Evolutionary conservation across 2,329 filamentous ascomycete genomes (phyloP).

Genomic region (Fusarium stilboides): DNA sequence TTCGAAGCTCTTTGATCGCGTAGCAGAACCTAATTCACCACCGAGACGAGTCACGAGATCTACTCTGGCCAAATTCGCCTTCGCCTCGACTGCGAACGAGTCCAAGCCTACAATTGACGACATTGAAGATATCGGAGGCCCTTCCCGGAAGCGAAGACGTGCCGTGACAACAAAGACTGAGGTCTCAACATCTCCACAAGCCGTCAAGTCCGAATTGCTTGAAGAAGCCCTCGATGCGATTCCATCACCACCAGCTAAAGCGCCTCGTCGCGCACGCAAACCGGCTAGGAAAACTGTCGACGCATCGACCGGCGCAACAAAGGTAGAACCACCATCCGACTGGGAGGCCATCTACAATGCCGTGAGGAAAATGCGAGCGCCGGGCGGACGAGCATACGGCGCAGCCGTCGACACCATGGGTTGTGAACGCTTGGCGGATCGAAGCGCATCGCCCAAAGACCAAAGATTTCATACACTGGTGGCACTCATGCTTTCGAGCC

Average conservation of each 20-base stretch:
- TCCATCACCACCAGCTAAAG: slow-evolving; percentile 48
- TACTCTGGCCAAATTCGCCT: slow-evolving; percentile 64
- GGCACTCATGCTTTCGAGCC: slow-evolving; percentile 90
- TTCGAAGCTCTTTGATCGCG: slow-evolving; percentile 65
- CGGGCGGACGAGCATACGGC: slow-evolving; percentile 70
- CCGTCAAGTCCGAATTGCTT: slow-evolving; percentile 59
- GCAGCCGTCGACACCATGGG: slow-evolving; percentile 99
- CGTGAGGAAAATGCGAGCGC: slow-evolving; percentile 81
- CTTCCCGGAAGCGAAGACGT: slow-evolving; percentile 52
- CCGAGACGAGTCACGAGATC: slow-evolving; percentile 66
- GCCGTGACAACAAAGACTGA: slow-evolving; percentile 37
- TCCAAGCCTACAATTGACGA: slow-evolving; percentile 55
- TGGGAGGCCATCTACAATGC: slow-evolving; percentile 88
- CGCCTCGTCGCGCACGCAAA: slow-evolving; percentile 58
- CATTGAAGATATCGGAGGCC: slow-evolving; percentile 70
- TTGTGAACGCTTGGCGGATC: slow-evolving; percentile 81
- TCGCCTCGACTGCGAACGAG: slow-evolving; percentile 50
- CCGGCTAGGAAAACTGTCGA: slow-evolving; percentile 63
- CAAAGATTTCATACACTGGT: slow-evolving; percentile 89
- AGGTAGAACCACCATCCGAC: slow-evolving; percentile 75
- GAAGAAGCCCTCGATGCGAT: slow-evolving; percentile 49
- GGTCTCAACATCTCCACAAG: slow-evolving; percentile 33
- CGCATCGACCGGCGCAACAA: slow-evolving; percentile 57
- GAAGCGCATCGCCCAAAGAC: slow-evolving; percentile 64
- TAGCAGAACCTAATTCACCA: slow-evolving; percentile 47